These are phyloP conservation scores for Aristolochia fimbriata DNA, from an alignment of 164 flowering plant genomes.

Conservation along the genomic window DNA sequence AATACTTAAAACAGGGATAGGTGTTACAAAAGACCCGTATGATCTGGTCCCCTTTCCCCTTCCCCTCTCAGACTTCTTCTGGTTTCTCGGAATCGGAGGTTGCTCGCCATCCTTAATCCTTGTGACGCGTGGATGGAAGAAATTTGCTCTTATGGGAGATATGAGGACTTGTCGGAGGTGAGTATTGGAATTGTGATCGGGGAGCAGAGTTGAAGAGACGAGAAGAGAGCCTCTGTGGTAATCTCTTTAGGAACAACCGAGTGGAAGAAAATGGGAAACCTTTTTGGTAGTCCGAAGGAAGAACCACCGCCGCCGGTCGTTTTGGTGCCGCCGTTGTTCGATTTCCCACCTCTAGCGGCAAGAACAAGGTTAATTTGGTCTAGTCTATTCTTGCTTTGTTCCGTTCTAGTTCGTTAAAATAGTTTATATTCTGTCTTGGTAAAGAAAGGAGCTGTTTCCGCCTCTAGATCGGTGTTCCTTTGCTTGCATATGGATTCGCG, in stretches of 20 bases:
- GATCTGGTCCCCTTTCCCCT: too few relatives aligned
- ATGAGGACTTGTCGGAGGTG: too few relatives aligned
- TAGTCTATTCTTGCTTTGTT: background rate
- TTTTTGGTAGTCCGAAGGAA: constrained; percentile 10
- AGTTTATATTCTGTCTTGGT: background rate
- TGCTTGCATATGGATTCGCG: background rate
- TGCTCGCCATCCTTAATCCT: too few relatives aligned
- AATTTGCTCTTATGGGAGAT: too few relatives aligned
- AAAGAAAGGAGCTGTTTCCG: background rate
- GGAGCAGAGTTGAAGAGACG: too few relatives aligned
- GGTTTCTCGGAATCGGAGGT: too few relatives aligned
- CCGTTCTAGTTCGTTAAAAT: background rate
- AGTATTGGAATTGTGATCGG: too few relatives aligned
- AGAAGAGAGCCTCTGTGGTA: too few relatives aligned
- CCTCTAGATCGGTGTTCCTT: background rate
- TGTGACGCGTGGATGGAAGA: too few relatives aligned
- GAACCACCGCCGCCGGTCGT: constrained; percentile 88
- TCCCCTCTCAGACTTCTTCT: too few relatives aligned
- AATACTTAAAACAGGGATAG: too few relatives aligned
- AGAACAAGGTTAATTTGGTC: constrained; percentile 51
- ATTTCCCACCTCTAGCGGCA: constrained; percentile 85
- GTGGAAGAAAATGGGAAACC: constrained; percentile 41
- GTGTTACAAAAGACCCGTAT: too few relatives aligned
- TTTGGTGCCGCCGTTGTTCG: constrained; percentile 93
- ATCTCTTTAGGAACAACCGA: background rate